These are phyloP conservation scores for Glarea lozoyensis DNA, from an alignment of 495 filamentous ascomycete species.

Conservation along the genomic window DNA sequence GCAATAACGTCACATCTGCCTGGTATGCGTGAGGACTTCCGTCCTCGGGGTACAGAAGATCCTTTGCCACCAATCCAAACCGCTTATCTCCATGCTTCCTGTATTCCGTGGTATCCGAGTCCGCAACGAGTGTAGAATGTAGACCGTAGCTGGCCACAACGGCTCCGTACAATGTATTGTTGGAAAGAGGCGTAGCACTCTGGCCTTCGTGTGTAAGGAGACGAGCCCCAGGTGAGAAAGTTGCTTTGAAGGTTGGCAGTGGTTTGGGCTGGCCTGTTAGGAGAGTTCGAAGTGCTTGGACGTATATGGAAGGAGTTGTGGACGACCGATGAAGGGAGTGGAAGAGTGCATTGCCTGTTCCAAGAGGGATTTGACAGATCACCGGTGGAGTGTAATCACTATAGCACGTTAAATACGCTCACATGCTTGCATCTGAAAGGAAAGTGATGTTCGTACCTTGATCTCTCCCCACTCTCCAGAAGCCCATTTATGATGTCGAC, in stretches of 20 bases:
- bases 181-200: slow-evolving; percentile 19
- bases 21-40: slow-evolving; percentile 60
- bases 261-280: slow-evolving; percentile 37
- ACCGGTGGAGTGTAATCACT: slow-evolving; percentile 33
- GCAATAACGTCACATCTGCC: slow-evolving; percentile 39
- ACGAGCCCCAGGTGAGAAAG: slow-evolving; percentile 57
- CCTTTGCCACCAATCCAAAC: slow-evolving; percentile 74
- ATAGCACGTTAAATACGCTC: not conserved
- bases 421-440: not conserved
- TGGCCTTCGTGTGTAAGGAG: slow-evolving; percentile 35
- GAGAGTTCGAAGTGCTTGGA: slow-evolving; percentile 44
- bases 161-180: slow-evolving; percentile 51
- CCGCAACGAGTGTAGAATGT: slow-evolving; percentile 78
- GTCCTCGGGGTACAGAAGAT: slow-evolving; percentile 54
- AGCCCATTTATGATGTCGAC: slow-evolving; percentile 68
- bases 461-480: slow-evolving; percentile 11
- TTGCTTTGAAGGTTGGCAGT: slow-evolving; percentile 48
- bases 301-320: slow-evolving; percentile 12
- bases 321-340: slow-evolving; percentile 46
- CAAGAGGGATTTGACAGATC: slow-evolving; percentile 63
- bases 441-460: slow-evolving; percentile 7
- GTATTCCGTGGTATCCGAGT: slow-evolving; percentile 73
- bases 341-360: slow-evolving; percentile 85
- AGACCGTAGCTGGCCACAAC: slow-evolving; percentile 84
- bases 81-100: slow-evolving; percentile 63